Conservation (phyloP, 805 yeast genomes). For the Jamesozyma lodderae region DNA sequence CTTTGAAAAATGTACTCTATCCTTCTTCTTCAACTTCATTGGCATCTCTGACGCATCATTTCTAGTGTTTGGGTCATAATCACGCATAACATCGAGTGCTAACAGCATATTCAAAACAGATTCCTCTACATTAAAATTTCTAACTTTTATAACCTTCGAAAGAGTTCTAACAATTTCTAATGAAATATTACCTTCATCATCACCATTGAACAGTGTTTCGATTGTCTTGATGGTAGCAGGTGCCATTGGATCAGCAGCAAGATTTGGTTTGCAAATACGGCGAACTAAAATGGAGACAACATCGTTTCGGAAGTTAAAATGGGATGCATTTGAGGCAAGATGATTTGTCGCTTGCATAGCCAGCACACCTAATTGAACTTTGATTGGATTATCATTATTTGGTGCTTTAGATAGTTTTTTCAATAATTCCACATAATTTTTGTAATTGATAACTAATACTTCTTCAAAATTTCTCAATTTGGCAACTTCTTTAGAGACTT, state of each 20-base stretch:
- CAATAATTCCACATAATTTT: slow-evolving; percentile 52
- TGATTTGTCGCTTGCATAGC: slow-evolving; percentile 78
- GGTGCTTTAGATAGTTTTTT: slow-evolving; percentile 35
- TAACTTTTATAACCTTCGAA: slow-evolving; percentile 59
- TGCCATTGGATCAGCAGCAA: slow-evolving; percentile 39
- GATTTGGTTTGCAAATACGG: slow-evolving; percentile 54
- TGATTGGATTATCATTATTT: slow-evolving; percentile 25
- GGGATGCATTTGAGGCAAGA: slow-evolving; percentile 54
- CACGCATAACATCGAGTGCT: slow-evolving; percentile 55
- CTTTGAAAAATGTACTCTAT: slow-evolving; percentile 84
- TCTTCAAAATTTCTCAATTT: slow-evolving; percentile 76
- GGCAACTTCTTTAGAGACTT: slow-evolving; percentile 75
- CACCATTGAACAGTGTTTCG: slow-evolving; percentile 65
- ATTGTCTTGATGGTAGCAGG: slow-evolving; percentile 52
- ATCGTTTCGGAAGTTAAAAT: slow-evolving; percentile 77
- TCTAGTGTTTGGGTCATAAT: slow-evolving; percentile 59
- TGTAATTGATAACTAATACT: slow-evolving; percentile 58
- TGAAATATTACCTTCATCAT: slow-evolving; percentile 74
- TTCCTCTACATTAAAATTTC: slow-evolving; percentile 77
- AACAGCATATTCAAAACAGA: slow-evolving; percentile 65
- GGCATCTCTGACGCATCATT: slow-evolving; percentile 37
- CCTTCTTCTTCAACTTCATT: slow-evolving; percentile 65
- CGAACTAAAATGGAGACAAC: slow-evolving; percentile 58
- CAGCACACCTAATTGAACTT: slow-evolving; percentile 37
- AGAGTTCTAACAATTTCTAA: slow-evolving; percentile 62